A percentile compares a stretch with the other conserved stretches of the same genome.
Conservation (phyloP, 441 rosid genomes). For the Mallotus japonicus region DNA sequence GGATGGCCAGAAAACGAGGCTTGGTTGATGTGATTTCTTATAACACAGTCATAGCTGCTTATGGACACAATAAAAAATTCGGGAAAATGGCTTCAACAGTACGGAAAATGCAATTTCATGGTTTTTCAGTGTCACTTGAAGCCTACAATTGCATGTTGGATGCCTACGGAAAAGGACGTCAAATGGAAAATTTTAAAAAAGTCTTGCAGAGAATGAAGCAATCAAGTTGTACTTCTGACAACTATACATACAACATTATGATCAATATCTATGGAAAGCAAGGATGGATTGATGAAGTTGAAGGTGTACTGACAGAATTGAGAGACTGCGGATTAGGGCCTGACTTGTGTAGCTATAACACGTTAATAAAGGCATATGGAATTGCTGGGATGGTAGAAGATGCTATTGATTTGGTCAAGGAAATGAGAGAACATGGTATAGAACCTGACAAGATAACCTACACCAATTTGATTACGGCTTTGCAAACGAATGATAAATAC, state of each 20-base stretch:
- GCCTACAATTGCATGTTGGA: slow-evolving; percentile 82
- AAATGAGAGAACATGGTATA: slow-evolving; percentile 68
- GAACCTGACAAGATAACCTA: slow-evolving; percentile 78
- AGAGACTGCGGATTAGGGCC: slow-evolving; percentile 62
- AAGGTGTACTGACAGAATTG: slow-evolving; percentile 53
- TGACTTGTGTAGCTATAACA: slow-evolving; percentile 84
- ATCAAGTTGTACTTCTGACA: slow-evolving; percentile 49
- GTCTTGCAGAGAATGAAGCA: slow-evolving; percentile 71
- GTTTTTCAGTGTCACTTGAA: slow-evolving; percentile 84
- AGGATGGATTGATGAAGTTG: slow-evolving; percentile 79
- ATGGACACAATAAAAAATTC: slow-evolving; percentile 59
- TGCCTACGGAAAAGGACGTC: slow-evolving; percentile 79
- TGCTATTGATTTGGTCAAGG: slow-evolving; percentile 70
- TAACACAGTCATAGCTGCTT: slow-evolving; percentile 78
- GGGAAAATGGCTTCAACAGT: slow-evolving; percentile 57
- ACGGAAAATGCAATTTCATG: slow-evolving; percentile 76
- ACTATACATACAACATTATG: slow-evolving; percentile 78
- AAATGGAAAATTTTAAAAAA: slow-evolving; percentile 66
- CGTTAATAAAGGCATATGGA: slow-evolving; percentile 91
- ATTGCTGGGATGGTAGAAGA: slow-evolving; percentile 90
- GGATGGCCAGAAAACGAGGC: slow-evolving; percentile 61
- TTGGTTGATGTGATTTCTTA: slow-evolving; percentile 76
- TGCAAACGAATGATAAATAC: slow-evolving; percentile 69
- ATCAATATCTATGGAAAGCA: slow-evolving; percentile 80
- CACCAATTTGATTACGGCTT: slow-evolving; percentile 63